A percentile compares a stretch with the other conserved stretches of the same genome.
phyloP scores from a whole-genome alignment of 768 basidiomycete genomes.

The Termitomyces sp. region DNA sequence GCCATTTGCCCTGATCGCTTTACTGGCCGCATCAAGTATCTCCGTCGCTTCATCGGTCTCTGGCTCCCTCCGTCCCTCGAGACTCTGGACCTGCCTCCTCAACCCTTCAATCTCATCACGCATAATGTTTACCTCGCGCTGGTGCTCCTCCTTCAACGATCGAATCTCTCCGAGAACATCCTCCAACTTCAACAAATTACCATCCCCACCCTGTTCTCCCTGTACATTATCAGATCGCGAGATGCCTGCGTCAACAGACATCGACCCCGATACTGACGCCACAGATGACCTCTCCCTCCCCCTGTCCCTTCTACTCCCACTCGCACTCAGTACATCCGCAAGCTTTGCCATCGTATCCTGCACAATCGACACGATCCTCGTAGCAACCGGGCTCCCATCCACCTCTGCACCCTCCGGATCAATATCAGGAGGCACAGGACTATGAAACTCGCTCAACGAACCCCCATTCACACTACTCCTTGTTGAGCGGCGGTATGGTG shows the following conservation, averaged over 20 bases:
- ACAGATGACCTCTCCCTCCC: neutral
- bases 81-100: constrained; percentile 8
- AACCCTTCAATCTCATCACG: constrained; percentile 12
- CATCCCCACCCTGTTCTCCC: too few species aligned
- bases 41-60: neutral
- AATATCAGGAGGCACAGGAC: constrained; percentile 1
- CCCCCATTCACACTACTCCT: neutral
- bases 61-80: neutral
- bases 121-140: constrained; percentile 8
- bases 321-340: constrained; percentile 6
- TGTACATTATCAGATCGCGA: neutral
- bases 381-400: constrained; percentile 5
- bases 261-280: neutral
- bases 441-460: neutral
- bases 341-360: constrained; percentile 12
- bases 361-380: constrained; percentile 13
- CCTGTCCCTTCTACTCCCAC: neutral
- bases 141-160: constrained; percentile 3
- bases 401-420: constrained; percentile 4
- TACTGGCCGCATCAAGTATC: neutral
- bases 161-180: constrained; percentile 4
- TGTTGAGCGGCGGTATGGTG: neutral
- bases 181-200: neutral
- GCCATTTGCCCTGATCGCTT: neutral
- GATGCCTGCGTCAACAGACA: neutral